Base-by-base conservation (phyloP, 768 basidiomycete species). In the Pilatotrama ljubarskyi region DNA sequence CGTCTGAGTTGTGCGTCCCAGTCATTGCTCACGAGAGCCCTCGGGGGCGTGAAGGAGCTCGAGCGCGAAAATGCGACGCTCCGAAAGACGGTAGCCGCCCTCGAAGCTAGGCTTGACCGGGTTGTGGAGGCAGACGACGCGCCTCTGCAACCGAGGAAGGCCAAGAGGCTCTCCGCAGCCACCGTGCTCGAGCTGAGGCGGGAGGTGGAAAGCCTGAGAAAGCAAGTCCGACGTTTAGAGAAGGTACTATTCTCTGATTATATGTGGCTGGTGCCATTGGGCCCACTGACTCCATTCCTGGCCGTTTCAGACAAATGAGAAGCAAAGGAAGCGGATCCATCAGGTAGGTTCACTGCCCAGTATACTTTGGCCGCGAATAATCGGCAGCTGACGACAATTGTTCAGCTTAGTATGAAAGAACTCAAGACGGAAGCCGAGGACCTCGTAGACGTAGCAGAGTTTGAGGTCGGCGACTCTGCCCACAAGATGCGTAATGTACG, bases 401-500 rank as follows among this genome's bases (percentile, higher is more conserved):
- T 46, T 5, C 14, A 76, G 74, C 61, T 75, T 18, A 63, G 63
- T 37, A 57, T 59, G 29, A 73, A 71, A 51, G 78, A 80, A 56
- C 63, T 76, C 10, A 69, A 70, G 50, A 65, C 55, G 20, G 79
- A 82, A 58, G 75, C 75, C 5, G 62, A 74, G 11, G 79, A 77
- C 25, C 69, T 81, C 20, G 61, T 69, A 29, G 70, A 73, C 3
- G 64, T 68, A 43, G 61, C 46, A 14, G 66, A 71, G 11, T 59
- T 66, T n/a, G 72, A 69, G 18, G 64, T 69, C 9, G 73, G 67
- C 1, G 79, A 80, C 54, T 52, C 72, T 20, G 66, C 67, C 2
- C 49, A 75, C 60, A 62, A 69, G 15, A 78, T 81, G 78, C 72
- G 76, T 59, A 81, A 80, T 69, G 81, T 77, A 36, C 32, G 64